phyloP scores from a whole-genome alignment of 768 basidiomycete species.

The Peribolospora kevripleyi region DNA sequence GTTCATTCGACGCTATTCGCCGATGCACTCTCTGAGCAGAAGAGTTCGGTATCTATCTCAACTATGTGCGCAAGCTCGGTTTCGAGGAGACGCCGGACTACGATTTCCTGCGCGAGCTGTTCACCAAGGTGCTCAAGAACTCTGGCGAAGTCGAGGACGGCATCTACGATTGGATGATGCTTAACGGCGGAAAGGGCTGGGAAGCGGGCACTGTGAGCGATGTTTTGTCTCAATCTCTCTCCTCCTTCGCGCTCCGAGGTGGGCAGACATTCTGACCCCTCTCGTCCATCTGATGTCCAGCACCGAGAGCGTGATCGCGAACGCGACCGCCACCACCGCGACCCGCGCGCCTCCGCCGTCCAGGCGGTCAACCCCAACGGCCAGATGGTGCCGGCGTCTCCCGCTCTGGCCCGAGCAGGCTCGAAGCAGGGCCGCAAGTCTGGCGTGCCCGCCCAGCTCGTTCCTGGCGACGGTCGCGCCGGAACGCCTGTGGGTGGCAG shows the following conservation, averaged over 20 bases:
- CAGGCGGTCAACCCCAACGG: not conserved
- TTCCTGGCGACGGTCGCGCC: constrained; percentile 34
- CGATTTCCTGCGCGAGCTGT: constrained; percentile 85
- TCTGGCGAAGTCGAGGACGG: constrained; percentile 77
- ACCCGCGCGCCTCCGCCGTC: constrained; percentile 20
- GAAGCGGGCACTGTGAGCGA: constrained; percentile 47
- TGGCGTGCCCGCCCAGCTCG: constrained; percentile 41
- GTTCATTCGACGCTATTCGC: not conserved
- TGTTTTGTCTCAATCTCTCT: not conserved
- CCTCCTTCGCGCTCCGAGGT: constrained; percentile 1
- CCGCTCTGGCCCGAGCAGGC: constrained; percentile 50
- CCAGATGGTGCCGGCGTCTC: constrained; percentile 34
- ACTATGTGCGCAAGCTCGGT: constrained; percentile 95
- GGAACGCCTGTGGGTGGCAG: constrained; percentile 40
- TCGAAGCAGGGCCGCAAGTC: constrained; percentile 36
- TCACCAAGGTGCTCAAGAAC: constrained; percentile 78
- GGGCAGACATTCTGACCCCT: constrained; percentile 5
- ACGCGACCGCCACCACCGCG: constrained; percentile 19
- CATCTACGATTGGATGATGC: constrained; percentile 82
- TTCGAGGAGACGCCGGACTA: constrained; percentile 99
- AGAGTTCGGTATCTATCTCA: constrained; percentile 94
- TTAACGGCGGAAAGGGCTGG: constrained; percentile 90
- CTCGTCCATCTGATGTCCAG: constrained; percentile 4
- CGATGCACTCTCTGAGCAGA: constrained; percentile 28
- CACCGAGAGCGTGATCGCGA: constrained; percentile 15